Percentiles rank a stretch among this genome's conserved stretches.
Conservation (phyloP, 1,284 basidiomycete genomes). For the Sanghuangporus weigelae region DNA sequence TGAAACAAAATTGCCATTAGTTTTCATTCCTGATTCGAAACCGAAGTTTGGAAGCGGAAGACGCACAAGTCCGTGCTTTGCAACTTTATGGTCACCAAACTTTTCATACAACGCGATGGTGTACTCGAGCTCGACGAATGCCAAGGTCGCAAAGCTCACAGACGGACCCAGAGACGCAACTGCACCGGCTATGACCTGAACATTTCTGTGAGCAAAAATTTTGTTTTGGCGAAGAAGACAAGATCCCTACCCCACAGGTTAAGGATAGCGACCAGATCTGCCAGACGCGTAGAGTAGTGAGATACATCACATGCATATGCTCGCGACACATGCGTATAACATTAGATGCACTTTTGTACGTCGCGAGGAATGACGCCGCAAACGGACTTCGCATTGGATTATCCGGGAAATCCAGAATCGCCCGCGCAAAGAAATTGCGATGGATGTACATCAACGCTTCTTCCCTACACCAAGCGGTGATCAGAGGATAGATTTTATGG, state of each 20-base stretch:
- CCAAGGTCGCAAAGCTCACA: constrained; percentile 16
- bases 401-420: constrained; percentile 17
- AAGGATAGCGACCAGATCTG: constrained; percentile 4
- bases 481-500: neutral
- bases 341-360: constrained; percentile 13
- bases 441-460: constrained; percentile 17
- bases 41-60: neutral
- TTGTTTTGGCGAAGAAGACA: neutral
- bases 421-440: constrained; percentile 20
- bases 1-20: too few species aligned
- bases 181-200: constrained; percentile 19
- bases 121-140: constrained; percentile 17
- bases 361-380: constrained; percentile 19
- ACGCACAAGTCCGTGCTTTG: constrained; percentile 9
- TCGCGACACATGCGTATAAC: constrained; percentile 5
- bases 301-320: neutral
- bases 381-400: constrained; percentile 20
- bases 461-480: constrained; percentile 10
- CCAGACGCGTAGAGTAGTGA: constrained; percentile 8
- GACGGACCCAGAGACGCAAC: constrained; percentile 18
- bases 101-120: constrained; percentile 1
- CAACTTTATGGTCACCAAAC: neutral
- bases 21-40: too few species aligned
- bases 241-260: neutral
- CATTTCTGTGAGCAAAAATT: neutral